Conservation (phyloP, 2,329 filamentous ascomycete species). For the Penicillium sp. region DNA sequence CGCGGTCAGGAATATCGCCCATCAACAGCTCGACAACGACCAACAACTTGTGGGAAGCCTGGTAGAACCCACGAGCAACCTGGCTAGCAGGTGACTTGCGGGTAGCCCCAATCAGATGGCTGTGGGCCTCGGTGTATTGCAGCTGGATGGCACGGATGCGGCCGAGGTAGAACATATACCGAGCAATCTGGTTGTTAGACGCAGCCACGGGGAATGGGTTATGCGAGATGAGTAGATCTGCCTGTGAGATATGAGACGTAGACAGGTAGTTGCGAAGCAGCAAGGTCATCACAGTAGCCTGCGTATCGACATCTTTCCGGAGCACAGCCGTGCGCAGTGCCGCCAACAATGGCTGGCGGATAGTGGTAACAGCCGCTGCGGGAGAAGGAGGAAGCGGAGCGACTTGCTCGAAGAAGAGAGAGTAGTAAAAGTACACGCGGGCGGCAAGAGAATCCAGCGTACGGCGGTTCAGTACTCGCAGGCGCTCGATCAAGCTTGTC, state of each 20-base stretch:
- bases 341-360: conserved; percentile 80
- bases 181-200: conserved; percentile 95
- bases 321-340: conserved; percentile 93
- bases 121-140: conserved; percentile 94
- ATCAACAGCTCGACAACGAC: conserved; percentile 95
- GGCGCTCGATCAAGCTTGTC: conserved; percentile 74
- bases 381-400: conserved; percentile 84
- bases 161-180: conserved; percentile 95
- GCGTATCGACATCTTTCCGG: conserved; percentile 95
- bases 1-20: conserved; percentile 96
- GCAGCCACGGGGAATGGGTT: conserved; percentile 92
- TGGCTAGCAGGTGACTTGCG: conserved; percentile 90
- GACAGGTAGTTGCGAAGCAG: conserved; percentile 93
- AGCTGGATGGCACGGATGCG: conserved; percentile 95
- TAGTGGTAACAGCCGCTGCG: conserved; percentile 79
- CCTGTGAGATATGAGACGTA: conserved; percentile 95
- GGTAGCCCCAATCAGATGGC: conserved; percentile 87
- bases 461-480: conserved; percentile 86
- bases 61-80: conserved; percentile 90
- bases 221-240: conserved; percentile 91
- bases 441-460: conserved; percentile 91
- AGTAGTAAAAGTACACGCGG: conserved; percentile 98
- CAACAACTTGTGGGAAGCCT: conserved; percentile 93
- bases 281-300: conserved; percentile 91
- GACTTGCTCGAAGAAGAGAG: conserved; percentile 89